These are phyloP conservation scores for Dacryopinax primogenitus DNA, from an alignment of 768 basidiomycete genomes.

Conservation along the genomic window DNA sequence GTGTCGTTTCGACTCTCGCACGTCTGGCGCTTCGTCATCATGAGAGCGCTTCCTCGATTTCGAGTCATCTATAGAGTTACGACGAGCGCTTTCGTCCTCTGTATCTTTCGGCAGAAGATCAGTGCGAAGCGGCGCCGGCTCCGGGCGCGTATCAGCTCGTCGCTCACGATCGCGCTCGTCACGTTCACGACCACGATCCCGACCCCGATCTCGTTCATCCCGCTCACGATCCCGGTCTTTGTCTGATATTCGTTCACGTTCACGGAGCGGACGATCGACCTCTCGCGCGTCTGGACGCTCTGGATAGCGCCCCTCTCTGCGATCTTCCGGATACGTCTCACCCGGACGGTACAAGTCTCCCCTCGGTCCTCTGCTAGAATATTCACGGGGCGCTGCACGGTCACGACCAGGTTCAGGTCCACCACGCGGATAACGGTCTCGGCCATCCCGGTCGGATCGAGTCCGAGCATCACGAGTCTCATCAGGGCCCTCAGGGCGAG, in stretches of 20 bases:
- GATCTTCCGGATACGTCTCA: background rate
- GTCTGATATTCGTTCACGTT: slow-evolving; percentile 39
- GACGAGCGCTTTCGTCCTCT: background rate
- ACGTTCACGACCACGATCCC: slow-evolving; percentile 26
- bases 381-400: background rate
- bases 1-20: background rate
- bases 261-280: slow-evolving; percentile 28
- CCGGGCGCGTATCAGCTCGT: background rate
- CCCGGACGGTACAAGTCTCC: background rate
- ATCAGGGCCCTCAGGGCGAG: background rate
- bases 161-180: slow-evolving; percentile 1
- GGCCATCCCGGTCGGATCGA: background rate
- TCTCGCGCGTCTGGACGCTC: slow-evolving; percentile 20
- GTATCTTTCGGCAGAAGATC: background rate
- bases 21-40: background rate
- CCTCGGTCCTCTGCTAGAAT: background rate
- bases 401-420: background rate
- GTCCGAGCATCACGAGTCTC: background rate
- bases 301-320: background rate
- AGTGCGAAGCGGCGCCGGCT: background rate
- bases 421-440: slow-evolving; percentile 1
- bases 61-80: background rate
- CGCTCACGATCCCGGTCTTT: slow-evolving; percentile 30
- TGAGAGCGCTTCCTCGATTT: background rate
- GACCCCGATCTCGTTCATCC: slow-evolving; percentile 38